A percentile compares a stretch with the other conserved stretches of the same genome.
phyloP scores from a whole-genome alignment of 202 grass and related monocot genomes.

The Saccharum hybrid region DNA sequence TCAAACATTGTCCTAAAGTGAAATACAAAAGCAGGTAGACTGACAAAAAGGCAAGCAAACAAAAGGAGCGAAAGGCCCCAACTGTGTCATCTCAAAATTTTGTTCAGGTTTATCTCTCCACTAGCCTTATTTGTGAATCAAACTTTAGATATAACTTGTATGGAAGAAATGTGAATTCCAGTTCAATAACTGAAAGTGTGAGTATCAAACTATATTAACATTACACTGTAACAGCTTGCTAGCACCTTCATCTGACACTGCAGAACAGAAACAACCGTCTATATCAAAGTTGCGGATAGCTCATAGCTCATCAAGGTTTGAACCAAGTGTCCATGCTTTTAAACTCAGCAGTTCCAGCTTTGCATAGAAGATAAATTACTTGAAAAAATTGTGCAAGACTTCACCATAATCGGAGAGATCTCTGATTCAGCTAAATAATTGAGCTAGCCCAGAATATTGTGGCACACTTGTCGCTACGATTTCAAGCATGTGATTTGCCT shows the following conservation, averaged over 20 bases:
- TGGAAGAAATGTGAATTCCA: constrained; percentile 10
- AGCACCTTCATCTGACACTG: constrained; percentile 15
- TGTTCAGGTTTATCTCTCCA: constrained; percentile 16
- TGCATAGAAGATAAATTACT: neutral
- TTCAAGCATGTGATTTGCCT: neutral
- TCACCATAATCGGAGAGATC: neutral
- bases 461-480: neutral
- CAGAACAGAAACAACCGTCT: constrained; percentile 11
- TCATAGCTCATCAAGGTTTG: constrained; percentile 28
- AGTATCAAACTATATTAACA: neutral
- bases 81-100: neutral
- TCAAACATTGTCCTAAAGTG: constrained; percentile 5
- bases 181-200: constrained; percentile 20
- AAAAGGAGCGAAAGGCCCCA: neutral
- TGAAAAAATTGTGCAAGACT: neutral
- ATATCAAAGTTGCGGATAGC: constrained; percentile 16
- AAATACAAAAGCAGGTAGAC: constrained; percentile 7
- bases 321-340: constrained; percentile 26
- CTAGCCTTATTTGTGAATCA: neutral
- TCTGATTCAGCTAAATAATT: neutral
- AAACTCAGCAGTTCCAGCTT: constrained; percentile 24
- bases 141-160: neutral
- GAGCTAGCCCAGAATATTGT: neutral
- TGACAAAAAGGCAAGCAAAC: neutral
- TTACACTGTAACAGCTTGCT: neutral